A percentile compares a stretch with the other conserved stretches of the same genome.
phyloP scores from a whole-genome alignment of 306 rosid genomes.

The Sphenostylis stenocarpa region DNA sequence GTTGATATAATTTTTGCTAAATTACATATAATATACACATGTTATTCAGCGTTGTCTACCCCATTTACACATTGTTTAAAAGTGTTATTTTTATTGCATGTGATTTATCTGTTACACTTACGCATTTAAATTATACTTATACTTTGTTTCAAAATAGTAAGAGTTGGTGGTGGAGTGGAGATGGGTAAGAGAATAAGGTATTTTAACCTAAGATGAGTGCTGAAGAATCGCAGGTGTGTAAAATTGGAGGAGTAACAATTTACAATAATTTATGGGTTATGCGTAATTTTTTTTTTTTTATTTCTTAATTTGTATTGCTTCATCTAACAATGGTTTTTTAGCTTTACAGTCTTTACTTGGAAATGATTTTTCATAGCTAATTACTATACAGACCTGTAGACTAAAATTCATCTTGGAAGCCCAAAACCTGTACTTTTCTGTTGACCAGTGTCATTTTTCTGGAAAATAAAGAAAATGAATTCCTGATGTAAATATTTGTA shows the following conservation, averaged over 20 bases:
- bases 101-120: slow-evolving; percentile 1
- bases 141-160: background rate
- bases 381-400: background rate
- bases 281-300: background rate
- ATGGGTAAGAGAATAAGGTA: background rate
- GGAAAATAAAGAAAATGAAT: background rate
- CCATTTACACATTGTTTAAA: background rate
- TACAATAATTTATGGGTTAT: background rate
- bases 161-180: background rate
- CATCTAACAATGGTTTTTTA: background rate
- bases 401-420: background rate
- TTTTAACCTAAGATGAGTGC: background rate
- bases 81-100: background rate
- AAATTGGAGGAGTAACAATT: background rate
- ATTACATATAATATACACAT: background rate
- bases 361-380: background rate
- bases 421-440: background rate
- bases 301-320: background rate
- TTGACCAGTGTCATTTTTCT: background rate
- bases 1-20: background rate
- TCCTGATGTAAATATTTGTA: background rate
- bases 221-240: background rate
- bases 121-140: background rate
- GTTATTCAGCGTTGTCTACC: background rate
- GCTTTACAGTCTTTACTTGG: background rate